These are phyloP conservation scores for Gonapodya prolifera DNA, from an alignment of 192 early-diverging fungal genomes.

Conservation along the genomic window DNA sequence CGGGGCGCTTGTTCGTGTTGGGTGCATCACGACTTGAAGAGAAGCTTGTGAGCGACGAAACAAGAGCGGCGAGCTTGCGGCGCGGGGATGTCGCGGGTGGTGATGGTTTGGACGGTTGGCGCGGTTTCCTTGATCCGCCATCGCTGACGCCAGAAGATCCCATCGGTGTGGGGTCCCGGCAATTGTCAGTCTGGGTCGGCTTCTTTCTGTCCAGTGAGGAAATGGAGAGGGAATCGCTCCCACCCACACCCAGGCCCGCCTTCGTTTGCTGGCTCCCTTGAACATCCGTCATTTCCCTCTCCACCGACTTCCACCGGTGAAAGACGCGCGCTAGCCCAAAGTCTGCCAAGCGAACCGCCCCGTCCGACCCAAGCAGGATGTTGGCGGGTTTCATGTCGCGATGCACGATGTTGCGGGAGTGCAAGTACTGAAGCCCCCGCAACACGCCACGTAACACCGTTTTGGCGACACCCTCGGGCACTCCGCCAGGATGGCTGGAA, in stretches of 20 bases:
- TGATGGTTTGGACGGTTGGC: not conserved
- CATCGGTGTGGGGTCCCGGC: too few relatives aligned
- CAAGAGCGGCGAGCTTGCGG: not conserved
- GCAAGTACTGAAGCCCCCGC: not conserved
- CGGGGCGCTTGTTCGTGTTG: not conserved
- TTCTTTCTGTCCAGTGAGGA: too few relatives aligned
- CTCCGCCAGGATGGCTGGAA: not conserved
- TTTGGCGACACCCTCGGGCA: not conserved
- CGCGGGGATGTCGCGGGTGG: not conserved
- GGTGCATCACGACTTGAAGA: too few relatives aligned
- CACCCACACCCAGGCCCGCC: too few relatives aligned
- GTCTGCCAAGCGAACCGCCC: conserved; percentile 1
- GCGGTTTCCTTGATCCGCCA: too few relatives aligned
- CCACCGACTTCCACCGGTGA: not conserved
- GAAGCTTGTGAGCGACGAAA: not conserved
- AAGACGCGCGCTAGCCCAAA: conserved; percentile 3
- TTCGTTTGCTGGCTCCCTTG: too few relatives aligned
- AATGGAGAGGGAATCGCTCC: too few relatives aligned
- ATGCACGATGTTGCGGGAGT: not conserved
- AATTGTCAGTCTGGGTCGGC: too few relatives aligned
- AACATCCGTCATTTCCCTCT: not conserved
- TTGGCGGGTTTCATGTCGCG: conserved; percentile 9
- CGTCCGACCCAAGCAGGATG: conserved; percentile 6
- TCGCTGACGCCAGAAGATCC: too few relatives aligned
- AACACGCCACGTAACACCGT: not conserved